Evolutionary conservation across 768 basidiomycete species (phyloP), one percentile per base, ranked within the genome.

Genomic region (Amanita brunnescens): DNA sequence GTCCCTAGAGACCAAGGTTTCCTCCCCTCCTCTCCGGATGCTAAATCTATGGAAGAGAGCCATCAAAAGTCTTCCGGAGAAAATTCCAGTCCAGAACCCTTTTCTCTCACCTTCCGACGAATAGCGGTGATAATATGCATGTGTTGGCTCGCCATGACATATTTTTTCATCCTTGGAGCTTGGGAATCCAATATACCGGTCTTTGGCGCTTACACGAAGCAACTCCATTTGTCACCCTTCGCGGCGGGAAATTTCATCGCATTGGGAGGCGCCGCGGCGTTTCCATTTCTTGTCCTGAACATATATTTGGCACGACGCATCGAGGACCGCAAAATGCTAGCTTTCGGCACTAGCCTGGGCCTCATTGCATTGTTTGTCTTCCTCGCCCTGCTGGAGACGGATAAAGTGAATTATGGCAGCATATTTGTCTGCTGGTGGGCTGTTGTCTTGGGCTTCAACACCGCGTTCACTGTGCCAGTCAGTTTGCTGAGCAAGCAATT

Each of bases 181-280:
- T 85, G 81, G 81, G 83, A 86, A 62, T 70, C 79, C 46, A 83
- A 83, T 62, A 76, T 85, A 46, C 83, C 81, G 32, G 74, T 85
- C 51, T 84, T 77, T 60, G 73, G 77, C 16, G 72, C 75, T 45
- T 58, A 57, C 18, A 62, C 59, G 5, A 62, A 64, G 12, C 58
- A 64, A 14, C 76, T 83, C 60, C 60, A 71, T 58, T 83, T 77
- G 71, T 73, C 76, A 14, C 83, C 82, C 1, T 84, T 76, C 58
- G 70, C 74, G 14, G 79, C 83, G 2, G 85, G 81, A 10, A 85
- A 85, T 64, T 80, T 84, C 65, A 81, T 85, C 62, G 83, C 80
- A 24, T 72, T 86, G 12, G 83, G 83, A 13, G 85, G 82, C 6
- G 65, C 77, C 24, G 67, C 73, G 20, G 70, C 78, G 20, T 77